Base-by-base conservation (phyloP, 1,284 basidiomycete genomes). In the Tilletia indica region DNA sequence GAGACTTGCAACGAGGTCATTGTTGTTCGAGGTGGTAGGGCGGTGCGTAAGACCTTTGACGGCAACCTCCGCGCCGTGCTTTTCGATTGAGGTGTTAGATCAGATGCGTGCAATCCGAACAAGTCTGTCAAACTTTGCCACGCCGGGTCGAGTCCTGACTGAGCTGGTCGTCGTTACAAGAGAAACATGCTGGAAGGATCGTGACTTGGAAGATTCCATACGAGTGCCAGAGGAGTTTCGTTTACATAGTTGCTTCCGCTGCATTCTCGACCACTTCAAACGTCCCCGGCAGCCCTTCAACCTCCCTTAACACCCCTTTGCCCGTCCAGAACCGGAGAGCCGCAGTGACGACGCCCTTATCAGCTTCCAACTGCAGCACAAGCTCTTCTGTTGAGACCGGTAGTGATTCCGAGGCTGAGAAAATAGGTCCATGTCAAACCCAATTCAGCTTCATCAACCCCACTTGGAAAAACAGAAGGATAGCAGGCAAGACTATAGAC, bases 311-410 rank as follows among this genome's bases (percentile, higher is more conserved):
- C 2, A 71, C 42, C 25, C 61, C 58, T 31, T 71, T 42, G 19
- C 16, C n/a, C 6, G 63, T 39, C 70, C 70, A 71, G 61, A 67
- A 67, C 31, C 47, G 56, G 9, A 71, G 58, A 16, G 70, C 70
- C 6, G 39, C 56, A 4, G 42, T 51, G 11, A 56, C 70, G n/a
- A 56, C 25, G 6, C 38, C 42, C 36, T 51, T 45, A 25, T 71
- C 70, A 12, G 56, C 63, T 21, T 67, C 67, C n/a, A 71, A 47
- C 21, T 66, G 47, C 19, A 68, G 16, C 4, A 56, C 58, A 34
- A 68, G 34, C 47, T 64, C 56, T n/a, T 39, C 63, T 14, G 21
- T 49, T 16, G 61, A n/a, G 38, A 63, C 54, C 14, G 54, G 54
- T 45, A 63, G 61, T 25, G 38, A 21, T 8, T 56, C 36, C 19